Evolutionary conservation across 179 eudicot species (phyloP), one percentile per base, ranked within the genome.

Genomic region (Actinidia arguta): DNA sequence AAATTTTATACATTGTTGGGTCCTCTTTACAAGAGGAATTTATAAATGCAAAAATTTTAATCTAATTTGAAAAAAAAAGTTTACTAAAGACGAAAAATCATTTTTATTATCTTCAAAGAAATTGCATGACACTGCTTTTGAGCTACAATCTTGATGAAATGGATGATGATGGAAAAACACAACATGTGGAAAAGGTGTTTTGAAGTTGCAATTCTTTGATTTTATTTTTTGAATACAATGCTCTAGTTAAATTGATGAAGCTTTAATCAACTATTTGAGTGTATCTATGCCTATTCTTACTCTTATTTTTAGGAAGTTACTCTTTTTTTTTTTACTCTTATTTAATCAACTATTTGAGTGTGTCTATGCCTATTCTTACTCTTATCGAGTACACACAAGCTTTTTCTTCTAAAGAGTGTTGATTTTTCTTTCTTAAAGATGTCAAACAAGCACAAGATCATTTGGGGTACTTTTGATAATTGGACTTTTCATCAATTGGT

Each of bases 121-220:
- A 92, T 89, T 93, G 94, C 88, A 92, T 96, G 82, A 92, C 95
- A 27, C 89, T 96, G 62, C 93, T 96, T 18, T 85, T 96, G 85
- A 92, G 99, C 87, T 95, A 96, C 88, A 95, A 96, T 93, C 97
- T 95, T 82, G 99, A 96, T 89, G 98, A 96, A 83, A 96, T 96
- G 99, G n/a, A 96, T 85, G 99, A 96, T 83, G 99, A 95, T 86
- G 98, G 95, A 83, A 96, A 87, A n/a, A 96, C 99, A 56, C 92
- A 92, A 82, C 99, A 98, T 71, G 99, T 86, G 8, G n/a, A n/a
- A 82, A 95, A 96, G 99, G 99, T 96, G 69, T 73, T n/a, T 39
- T 27, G 5, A 50, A 46, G 11, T 78, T 24, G 24, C 3, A 4
- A n/a, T 46, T n/a, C n/a, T n/a, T n/a, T n/a, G n/a, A n/a, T n/a